Base-by-base conservation (phyloP, 768 basidiomycete species). In the Mycena indigotica region DNA sequence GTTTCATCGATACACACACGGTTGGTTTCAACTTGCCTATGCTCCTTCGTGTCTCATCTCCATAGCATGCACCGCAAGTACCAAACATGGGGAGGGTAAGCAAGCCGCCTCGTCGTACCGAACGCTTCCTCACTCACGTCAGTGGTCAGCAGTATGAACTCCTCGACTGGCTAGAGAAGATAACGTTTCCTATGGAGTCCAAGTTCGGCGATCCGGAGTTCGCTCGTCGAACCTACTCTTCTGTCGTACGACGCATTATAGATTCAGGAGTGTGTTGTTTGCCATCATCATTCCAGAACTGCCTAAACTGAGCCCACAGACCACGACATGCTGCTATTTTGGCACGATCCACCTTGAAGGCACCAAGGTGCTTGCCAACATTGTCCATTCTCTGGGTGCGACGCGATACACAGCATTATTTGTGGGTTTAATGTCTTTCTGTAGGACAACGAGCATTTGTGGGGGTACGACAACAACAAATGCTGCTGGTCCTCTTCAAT, bases 241-340 rank as follows among this genome's bases (percentile, higher is more conserved):
- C 81, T 12, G 89, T 93, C 30, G 89, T 97, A 28, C 78, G 82
- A 32, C 78, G 89, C 19, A 77, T 85, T 19, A 78, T 97, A 48
- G 79, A 88, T 57, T 82, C 74, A 29, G 95, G 93, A 49, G 95
- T 96, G 69, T 65, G 87, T 78, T 17, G n/a, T 26, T 41, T 46
- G 32, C 24, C 46, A 50, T 50, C 63, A 44, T 60, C 60, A 45
- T 55, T 30, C 49, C 24, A 58, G 13, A 39, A 38, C 4, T 21
- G n/a, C 19, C 8, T 52, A 54, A 54, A 53, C 32, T 17, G 28
- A 26, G 29, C 16, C 46, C 15, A 5, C 65, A 94, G 95, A 96
- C 94, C 1, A 97, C 95, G 1, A 97, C 95, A 0, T 92, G 87
- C 66, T 97, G 93, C 70, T 97, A 95, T 72, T 96, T 92, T 68